These are phyloP conservation scores for Aureobasidium musti DNA, from an alignment of 2,329 filamentous ascomycete species.

Conservation along the genomic window DNA sequence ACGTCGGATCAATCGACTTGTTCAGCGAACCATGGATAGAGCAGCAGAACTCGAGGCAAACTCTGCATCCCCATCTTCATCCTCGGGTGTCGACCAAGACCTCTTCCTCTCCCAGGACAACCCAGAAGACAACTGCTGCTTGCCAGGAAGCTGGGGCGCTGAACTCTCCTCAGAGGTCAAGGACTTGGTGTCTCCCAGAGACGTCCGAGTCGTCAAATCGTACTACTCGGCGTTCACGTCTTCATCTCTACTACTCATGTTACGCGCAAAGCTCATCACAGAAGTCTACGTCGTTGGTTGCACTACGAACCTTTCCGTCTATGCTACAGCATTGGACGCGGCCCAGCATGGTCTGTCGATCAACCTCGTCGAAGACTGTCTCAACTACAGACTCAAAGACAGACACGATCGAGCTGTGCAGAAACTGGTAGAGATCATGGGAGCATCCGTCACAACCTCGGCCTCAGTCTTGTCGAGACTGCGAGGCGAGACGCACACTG, in stretches of 20 bases:
- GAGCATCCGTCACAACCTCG: constrained; percentile 64
- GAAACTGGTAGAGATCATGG: constrained; percentile 72
- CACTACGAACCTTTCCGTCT: constrained; percentile 82
- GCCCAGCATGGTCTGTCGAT: constrained; percentile 85
- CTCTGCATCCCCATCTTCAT: not conserved
- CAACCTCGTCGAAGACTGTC: constrained; percentile 83
- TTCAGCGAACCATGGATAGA: constrained; percentile 31
- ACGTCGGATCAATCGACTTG: constrained; percentile 17
- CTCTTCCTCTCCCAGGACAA: constrained; percentile 48
- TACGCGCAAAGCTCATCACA: constrained; percentile 84
- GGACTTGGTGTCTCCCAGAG: constrained; percentile 53
- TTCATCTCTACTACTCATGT: constrained; percentile 69
- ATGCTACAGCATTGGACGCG: constrained; percentile 88
- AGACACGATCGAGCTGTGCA: constrained; percentile 71
- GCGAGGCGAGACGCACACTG: constrained; percentile 18
- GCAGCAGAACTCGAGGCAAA: constrained; percentile 18
- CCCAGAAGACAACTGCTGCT: constrained; percentile 46
- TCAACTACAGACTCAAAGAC: constrained; percentile 71
- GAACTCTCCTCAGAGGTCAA: constrained; percentile 55
- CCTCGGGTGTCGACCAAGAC: constrained; percentile 46
- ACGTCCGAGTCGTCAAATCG: constrained; percentile 65
- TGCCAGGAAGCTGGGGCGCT: constrained; percentile 49
- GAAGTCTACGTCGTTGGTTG: constrained; percentile 88
- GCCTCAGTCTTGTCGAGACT: constrained; percentile 54
- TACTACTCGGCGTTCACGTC: constrained; percentile 86